Conservation (phyloP, 1,284 basidiomycete genomes). For the Leccinum insolens region DNA sequence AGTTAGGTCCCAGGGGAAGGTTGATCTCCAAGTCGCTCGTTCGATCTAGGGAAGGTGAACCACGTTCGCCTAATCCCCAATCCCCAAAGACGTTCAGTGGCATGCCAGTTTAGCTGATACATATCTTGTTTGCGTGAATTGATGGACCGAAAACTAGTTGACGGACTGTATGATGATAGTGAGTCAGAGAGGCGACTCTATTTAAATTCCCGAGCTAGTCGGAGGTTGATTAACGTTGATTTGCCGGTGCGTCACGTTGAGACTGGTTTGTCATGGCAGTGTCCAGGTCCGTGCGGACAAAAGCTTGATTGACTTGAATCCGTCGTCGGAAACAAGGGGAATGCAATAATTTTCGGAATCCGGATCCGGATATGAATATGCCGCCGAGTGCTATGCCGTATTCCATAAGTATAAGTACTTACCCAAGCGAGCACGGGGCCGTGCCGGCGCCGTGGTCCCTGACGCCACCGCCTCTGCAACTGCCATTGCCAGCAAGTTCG, state of each 20-base stretch:
- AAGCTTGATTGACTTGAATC: too few relatives aligned
- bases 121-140: background rate
- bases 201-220: background rate
- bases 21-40: background rate
- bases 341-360: too few relatives aligned
- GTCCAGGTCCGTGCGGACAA: too few relatives aligned
- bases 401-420: too few relatives aligned
- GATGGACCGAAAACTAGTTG: background rate
- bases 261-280: background rate
- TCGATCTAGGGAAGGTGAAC: background rate
- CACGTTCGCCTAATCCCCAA: background rate
- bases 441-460: background rate
- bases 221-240: background rate
- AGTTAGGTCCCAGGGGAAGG: background rate
- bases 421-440: too few relatives aligned
- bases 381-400: too few relatives aligned
- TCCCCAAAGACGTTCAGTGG: background rate
- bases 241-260: background rate
- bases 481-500: background rate
- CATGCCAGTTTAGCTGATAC: background rate
- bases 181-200: background rate
- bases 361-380: too few relatives aligned
- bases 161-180: background rate
- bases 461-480: background rate
- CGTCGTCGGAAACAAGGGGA: too few relatives aligned